Evolutionary conservation across 148 eudicot genomes (phyloP), one percentile per base, ranked within the genome.

Genomic region (Fagopyrum tataricum): DNA sequence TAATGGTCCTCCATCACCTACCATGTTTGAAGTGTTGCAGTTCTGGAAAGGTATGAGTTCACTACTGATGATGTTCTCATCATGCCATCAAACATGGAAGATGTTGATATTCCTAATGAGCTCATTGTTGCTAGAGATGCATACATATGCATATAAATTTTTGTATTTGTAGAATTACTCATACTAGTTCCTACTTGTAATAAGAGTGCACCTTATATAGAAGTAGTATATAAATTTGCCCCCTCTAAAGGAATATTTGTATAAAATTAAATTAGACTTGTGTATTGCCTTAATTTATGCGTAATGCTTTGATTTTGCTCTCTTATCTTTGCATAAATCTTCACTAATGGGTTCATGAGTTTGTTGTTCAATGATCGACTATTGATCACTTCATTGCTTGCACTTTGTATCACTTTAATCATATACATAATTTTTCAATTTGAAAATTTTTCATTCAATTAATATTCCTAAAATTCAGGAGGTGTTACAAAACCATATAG

Each of bases 11-110:
- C n/a, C n/a, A n/a, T n/a, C n/a, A 56, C 85, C 88, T 40, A 78
- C 84, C 51, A 85, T 85, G 88, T 82, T 85, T 76, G 88, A 85
- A 76, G 85, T 85, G 49, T 78, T 80, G 47, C 85, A 85, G 41
- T 70, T 85, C n/a, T 64, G 1, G 79, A 82, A 59, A 76, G 72
- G 7, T 85, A 85, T 75, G 77, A 85, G 55, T 85, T 85, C 73
- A 76, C 88, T 2, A 76, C 73, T 20, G 85, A 78, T 53, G 85
- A 80, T 62, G 87, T 82, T 48, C 80, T 85, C 7, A 74, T 82
- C 80, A 43, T 82, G 74, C 80, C 81, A 9, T 44, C 67, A 13
- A 79, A 84, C 26, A 13, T 76, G 8, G 79, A 78, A 12, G 79
- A 79, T 76, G 76, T 76, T 62, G 75, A 78, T 77, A 41, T 79